Evolutionary conservation across 1,284 basidiomycete species (phyloP).

Genomic region (Pseudozyma pruni): DNA sequence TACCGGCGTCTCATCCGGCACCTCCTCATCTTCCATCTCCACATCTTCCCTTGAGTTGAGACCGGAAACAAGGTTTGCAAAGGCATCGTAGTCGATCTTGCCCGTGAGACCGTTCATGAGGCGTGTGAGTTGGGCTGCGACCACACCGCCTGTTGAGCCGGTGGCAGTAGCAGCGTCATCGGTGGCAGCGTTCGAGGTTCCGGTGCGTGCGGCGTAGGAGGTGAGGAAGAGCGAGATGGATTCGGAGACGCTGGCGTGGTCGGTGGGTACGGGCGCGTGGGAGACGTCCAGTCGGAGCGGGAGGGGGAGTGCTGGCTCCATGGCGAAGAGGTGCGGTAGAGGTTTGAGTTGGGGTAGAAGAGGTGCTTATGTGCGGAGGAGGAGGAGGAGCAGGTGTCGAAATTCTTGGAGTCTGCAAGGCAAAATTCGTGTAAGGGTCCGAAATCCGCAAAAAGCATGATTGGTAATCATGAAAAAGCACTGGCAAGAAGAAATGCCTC

Average conservation of each 20-base stretch:
- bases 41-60: neutral
- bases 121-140: slow-evolving; percentile 31
- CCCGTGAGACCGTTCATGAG: slow-evolving; percentile 38
- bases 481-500: slow-evolving; percentile 1
- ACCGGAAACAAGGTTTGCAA: slow-evolving; percentile 8
- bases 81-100: slow-evolving; percentile 32
- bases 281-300: slow-evolving; percentile 29
- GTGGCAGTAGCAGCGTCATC: neutral
- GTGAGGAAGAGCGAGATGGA: slow-evolving; percentile 29
- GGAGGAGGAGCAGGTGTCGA: neutral
- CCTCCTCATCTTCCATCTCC: neutral
- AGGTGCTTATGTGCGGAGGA: no score
- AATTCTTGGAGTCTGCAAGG: no score
- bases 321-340: neutral
- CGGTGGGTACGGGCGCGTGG: neutral
- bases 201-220: slow-evolving; percentile 31
- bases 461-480: slow-evolving; percentile 22
- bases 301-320: slow-evolving; percentile 40
- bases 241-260: slow-evolving; percentile 11
- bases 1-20: neutral
- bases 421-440: no score
- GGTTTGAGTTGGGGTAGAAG: neutral
- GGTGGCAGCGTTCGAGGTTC: slow-evolving; percentile 20
- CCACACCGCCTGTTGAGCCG: slow-evolving; percentile 29
- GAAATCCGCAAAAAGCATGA: slow-evolving; percentile 1